Percentiles rank a stretch among this genome's conserved stretches.
These are phyloP conservation scores for Cordyceps farinosa DNA, from an alignment of 2,329 filamentous ascomycete species.

Conservation along the genomic window DNA sequence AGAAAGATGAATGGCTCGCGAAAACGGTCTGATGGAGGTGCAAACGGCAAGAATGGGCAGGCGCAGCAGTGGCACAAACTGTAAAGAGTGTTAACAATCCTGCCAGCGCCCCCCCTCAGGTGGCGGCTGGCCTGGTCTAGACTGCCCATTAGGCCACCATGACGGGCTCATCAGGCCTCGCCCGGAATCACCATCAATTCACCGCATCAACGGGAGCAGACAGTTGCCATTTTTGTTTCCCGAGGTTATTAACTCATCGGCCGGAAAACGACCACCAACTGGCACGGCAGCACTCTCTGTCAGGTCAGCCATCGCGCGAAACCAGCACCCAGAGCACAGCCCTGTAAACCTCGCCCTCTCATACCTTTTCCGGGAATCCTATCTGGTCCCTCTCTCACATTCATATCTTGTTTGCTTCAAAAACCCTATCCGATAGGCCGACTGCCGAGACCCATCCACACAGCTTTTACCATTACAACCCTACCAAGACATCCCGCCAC, in stretches of 20 bases:
- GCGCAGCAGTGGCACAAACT: background rate
- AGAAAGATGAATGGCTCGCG: background rate
- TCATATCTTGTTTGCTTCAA: background rate
- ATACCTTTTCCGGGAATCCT: background rate
- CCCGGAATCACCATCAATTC: background rate
- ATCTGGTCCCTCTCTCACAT: background rate
- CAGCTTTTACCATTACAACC: background rate
- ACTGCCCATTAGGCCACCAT: slow-evolving; percentile 7
- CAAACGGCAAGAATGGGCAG: background rate
- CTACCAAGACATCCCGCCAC: background rate
- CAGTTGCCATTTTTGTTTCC: background rate
- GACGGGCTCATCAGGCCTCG: slow-evolving; percentile 1
- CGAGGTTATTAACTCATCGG: background rate
- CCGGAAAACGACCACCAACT: background rate
- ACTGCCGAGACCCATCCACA: background rate
- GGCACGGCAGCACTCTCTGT: background rate
- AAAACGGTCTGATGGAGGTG: background rate
- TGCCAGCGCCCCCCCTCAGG: background rate
- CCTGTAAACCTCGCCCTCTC: background rate
- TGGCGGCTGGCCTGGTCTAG: background rate
- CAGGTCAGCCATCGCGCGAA: background rate
- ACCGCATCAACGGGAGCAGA: background rate
- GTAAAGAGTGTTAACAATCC: background rate
- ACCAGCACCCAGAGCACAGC: background rate
- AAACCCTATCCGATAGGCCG: background rate